phyloP scores from a whole-genome alignment of 2,329 filamentous ascomycete genomes.

The Aspergillus cejpii region DNA sequence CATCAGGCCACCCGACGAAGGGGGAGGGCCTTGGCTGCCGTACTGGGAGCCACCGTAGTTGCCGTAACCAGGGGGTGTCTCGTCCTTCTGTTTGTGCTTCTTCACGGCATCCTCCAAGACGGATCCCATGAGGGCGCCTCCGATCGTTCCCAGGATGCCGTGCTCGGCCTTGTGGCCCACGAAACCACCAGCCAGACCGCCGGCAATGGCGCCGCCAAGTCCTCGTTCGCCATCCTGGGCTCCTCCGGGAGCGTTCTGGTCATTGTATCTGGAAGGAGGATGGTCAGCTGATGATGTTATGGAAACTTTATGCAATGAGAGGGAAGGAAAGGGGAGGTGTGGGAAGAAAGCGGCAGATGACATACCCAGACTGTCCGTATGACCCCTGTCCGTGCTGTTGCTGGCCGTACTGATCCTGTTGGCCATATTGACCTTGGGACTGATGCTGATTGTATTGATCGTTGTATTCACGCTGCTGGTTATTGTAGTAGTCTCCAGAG shows the following conservation, averaged over 20 bases:
- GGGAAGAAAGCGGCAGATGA: no score
- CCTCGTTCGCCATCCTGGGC: slow-evolving; percentile 44
- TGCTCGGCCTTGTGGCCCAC: slow-evolving; percentile 45
- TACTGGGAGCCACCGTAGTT: slow-evolving; percentile 20
- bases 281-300: slow-evolving; percentile 11
- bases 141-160: slow-evolving; percentile 44
- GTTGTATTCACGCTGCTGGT: slow-evolving; percentile 16
- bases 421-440: slow-evolving; percentile 16
- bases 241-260: slow-evolving; percentile 30
- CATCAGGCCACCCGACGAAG: slow-evolving; percentile 23
- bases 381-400: slow-evolving; percentile 5
- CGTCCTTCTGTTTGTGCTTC: slow-evolving; percentile 39
- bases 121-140: slow-evolving; percentile 44
- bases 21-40: slow-evolving; percentile 14
- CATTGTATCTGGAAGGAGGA: slow-evolving; percentile 17
- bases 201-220: slow-evolving; percentile 43
- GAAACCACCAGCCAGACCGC: slow-evolving; percentile 43
- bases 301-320: neutral
- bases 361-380: slow-evolving; percentile 15
- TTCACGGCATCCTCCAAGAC: slow-evolving; percentile 42
- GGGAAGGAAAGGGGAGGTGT: neutral
- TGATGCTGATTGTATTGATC: slow-evolving; percentile 18
- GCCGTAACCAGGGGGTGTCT: slow-evolving; percentile 18
- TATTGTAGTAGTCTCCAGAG: slow-evolving; percentile 7
- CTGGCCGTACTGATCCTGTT: slow-evolving; percentile 17